phyloP scores from a whole-genome alignment of 164 flowering plant genomes.

The Sedum album region DNA sequence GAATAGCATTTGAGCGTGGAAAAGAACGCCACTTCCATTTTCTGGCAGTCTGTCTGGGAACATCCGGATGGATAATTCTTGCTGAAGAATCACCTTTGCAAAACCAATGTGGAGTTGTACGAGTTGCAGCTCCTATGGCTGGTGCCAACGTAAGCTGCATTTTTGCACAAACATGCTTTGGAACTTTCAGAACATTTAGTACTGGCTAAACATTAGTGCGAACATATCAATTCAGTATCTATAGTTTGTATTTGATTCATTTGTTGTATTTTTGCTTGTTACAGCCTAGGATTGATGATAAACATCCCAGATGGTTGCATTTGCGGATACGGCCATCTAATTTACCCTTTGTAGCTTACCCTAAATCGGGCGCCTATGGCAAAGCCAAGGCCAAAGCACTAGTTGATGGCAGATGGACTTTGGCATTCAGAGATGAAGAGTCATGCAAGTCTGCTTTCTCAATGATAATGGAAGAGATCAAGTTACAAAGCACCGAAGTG shows the following conservation, averaged over 20 bases:
- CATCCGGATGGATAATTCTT: slow-evolving; percentile 78
- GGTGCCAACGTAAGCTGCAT: slow-evolving; percentile 63
- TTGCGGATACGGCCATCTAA: slow-evolving; percentile 77
- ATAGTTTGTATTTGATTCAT: background rate
- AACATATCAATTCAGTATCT: too few relatives aligned
- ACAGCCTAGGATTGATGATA: slow-evolving; percentile 86
- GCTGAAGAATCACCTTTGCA: slow-evolving; percentile 69
- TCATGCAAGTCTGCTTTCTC: slow-evolving; percentile 65
- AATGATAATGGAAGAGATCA: slow-evolving; percentile 63
- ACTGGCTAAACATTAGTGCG: too few relatives aligned
- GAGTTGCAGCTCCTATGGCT: slow-evolving; percentile 81
- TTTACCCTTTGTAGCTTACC: slow-evolving; percentile 47
- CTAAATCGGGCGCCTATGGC: slow-evolving; percentile 24
- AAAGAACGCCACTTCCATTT: slow-evolving; percentile 87
- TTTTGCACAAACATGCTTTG: background rate
- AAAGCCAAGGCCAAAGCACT: slow-evolving; percentile 47
- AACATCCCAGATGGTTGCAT: slow-evolving; percentile 87
- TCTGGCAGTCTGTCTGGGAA: slow-evolving; percentile 55
- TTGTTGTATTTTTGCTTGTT: background rate
- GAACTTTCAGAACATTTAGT: too few relatives aligned
- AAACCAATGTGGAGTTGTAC: slow-evolving; percentile 50
- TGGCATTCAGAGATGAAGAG: slow-evolving; percentile 78
- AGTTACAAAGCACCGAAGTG: slow-evolving; percentile 49
- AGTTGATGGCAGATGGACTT: slow-evolving; percentile 94
- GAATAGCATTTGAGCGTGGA: slow-evolving; percentile 93